Percentiles rank a stretch among this genome's conserved stretches.
These are phyloP conservation scores for Backusella psychrophila DNA, from an alignment of 192 early-diverging fungal species.

Conservation along the genomic window DNA sequence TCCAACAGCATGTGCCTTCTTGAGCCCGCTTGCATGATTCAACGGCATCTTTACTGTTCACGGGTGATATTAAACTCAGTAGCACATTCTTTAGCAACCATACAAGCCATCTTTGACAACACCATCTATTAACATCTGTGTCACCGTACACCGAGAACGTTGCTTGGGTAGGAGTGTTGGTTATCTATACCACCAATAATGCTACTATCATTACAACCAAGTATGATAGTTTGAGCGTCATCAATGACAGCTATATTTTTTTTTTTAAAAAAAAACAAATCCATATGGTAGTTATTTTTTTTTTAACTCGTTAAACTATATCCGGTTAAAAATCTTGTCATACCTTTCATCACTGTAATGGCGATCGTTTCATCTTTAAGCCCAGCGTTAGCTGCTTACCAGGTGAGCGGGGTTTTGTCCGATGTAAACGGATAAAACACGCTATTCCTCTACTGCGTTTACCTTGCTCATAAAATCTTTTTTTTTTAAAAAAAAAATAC, in stretches of 20 bases:
- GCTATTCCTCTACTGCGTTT: slow-evolving; percentile 63
- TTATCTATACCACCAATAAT: slow-evolving; percentile 78
- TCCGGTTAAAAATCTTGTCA: background rate
- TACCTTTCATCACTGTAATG: slow-evolving; percentile 73
- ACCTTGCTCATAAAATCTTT: no score
- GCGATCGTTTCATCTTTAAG: slow-evolving; percentile 59
- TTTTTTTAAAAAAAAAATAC: no score
- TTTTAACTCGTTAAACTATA: background rate
- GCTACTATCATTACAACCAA: slow-evolving; percentile 65
- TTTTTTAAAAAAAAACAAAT: background rate
- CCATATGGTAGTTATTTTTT: background rate
- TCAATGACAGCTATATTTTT: slow-evolving; percentile 57
- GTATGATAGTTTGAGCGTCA: slow-evolving; percentile 70
- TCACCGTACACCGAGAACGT: slow-evolving; percentile 72
- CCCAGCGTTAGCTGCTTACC: slow-evolving; percentile 69
- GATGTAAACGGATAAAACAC: slow-evolving; percentile 70
- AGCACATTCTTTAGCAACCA: slow-evolving; percentile 80
- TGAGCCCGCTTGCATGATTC: slow-evolving; percentile 78
- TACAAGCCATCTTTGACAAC: slow-evolving; percentile 72
- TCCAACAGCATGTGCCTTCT: slow-evolving; percentile 58
- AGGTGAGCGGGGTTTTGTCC: slow-evolving; percentile 87
- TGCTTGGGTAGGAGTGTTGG: slow-evolving; percentile 77
- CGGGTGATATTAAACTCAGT: slow-evolving; percentile 73
- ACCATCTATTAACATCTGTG: slow-evolving; percentile 64
- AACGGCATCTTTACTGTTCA: slow-evolving; percentile 78